Percentiles rank a stretch among this genome's conserved stretches.
Evolutionary conservation across 768 basidiomycete species (phyloP).

Genomic region (Leucocoprinus leucothites): DNA sequence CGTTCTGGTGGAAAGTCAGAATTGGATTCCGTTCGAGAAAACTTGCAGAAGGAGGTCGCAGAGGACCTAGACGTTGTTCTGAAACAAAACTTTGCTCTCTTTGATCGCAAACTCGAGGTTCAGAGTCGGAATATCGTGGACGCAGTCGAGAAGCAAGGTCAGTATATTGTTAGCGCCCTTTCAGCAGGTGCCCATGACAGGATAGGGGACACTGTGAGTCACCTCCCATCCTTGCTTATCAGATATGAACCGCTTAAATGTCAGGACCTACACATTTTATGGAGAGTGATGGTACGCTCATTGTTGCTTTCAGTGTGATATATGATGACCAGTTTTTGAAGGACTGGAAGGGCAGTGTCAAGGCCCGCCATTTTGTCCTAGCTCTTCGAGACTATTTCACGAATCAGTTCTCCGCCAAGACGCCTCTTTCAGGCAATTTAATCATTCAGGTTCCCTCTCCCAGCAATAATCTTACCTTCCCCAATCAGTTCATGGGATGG

Average conservation of each 20-base stretch:
- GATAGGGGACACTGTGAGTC: slow-evolving; percentile 36
- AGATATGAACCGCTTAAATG: not conserved
- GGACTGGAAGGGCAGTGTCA: slow-evolving; percentile 52
- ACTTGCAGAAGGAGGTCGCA: slow-evolving; percentile 28
- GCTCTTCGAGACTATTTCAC: slow-evolving; percentile 37
- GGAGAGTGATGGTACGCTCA: slow-evolving; percentile 12
- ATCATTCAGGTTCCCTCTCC: not conserved
- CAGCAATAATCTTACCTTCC: not conserved
- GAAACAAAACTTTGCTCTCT: slow-evolving; percentile 35
- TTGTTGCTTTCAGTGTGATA: not conserved
- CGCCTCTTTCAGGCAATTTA: not conserved
- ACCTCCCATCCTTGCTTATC: not conserved
- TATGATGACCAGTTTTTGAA: slow-evolving; percentile 15
- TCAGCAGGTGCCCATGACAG: slow-evolving; percentile 39
- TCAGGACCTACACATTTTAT: slow-evolving; percentile 11
- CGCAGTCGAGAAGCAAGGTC: slow-evolving; percentile 13
- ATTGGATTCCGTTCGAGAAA: slow-evolving; percentile 18
- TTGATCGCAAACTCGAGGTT: slow-evolving; percentile 45
- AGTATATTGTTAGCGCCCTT: not conserved
- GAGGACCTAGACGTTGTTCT: slow-evolving; percentile 37
- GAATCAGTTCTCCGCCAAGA: slow-evolving; percentile 15
- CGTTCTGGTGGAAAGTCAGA: not conserved
- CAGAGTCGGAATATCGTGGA: slow-evolving; percentile 26
- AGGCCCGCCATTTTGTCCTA: slow-evolving; percentile 48
- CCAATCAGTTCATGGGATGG: not conserved